These are phyloP conservation scores for Macrolepiota fuliginosa DNA, from an alignment of 768 basidiomycete genomes.

Conservation along the genomic window DNA sequence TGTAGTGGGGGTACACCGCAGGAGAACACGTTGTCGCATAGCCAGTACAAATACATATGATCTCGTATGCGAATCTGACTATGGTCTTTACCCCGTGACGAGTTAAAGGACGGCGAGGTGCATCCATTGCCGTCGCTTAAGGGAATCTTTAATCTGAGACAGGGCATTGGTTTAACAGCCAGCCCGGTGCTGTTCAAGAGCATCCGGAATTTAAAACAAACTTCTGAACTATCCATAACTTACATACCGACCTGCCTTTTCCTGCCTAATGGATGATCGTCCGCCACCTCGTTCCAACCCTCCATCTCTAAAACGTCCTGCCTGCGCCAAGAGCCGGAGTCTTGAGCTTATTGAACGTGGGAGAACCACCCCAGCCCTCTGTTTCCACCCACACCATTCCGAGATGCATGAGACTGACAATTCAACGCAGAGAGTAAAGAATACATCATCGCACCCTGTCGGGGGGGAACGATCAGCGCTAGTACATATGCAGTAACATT, in stretches of 20 bases:
- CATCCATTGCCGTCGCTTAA: not conserved
- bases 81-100: not conserved
- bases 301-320: not conserved
- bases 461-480: not conserved
- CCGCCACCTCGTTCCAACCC: not conserved
- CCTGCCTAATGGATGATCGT: not conserved
- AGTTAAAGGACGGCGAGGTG: not conserved
- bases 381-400: not conserved
- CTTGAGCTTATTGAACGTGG: not conserved
- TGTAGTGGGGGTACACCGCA: not conserved
- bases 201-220: not conserved
- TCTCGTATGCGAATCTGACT: not conserved
- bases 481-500: conserved; percentile 5
- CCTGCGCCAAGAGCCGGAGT: not conserved
- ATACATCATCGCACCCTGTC: not conserved
- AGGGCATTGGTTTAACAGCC: not conserved
- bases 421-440: not conserved
- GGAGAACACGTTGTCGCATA: not conserved
- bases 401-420: not conserved
- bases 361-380: not conserved
- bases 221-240: not conserved
- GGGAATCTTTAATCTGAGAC: not conserved
- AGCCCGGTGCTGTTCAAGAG: not conserved
- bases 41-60: not conserved
- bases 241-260: not conserved